A percentile compares a stretch with the other conserved stretches of the same genome.
These are phyloP conservation scores for Craterostigma plantagineum DNA, from an alignment of 257 asterid genomes.

Conservation along the genomic window DNA sequence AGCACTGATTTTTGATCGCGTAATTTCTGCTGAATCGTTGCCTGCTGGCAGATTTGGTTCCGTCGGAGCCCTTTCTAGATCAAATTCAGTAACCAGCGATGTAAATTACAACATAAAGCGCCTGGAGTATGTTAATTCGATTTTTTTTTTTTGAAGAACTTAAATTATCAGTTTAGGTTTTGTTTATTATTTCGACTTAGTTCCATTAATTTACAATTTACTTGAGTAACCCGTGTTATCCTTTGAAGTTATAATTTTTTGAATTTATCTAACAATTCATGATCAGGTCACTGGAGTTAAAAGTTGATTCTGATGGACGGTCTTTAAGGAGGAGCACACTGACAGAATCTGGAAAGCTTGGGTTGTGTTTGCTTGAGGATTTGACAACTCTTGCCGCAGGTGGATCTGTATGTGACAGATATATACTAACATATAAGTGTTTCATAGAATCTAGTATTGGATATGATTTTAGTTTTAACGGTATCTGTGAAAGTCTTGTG, in stretches of 20 bases:
- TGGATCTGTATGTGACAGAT: constrained; percentile 97
- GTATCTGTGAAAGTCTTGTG: not conserved
- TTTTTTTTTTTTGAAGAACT: not conserved
- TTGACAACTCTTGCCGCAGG: constrained; percentile 99
- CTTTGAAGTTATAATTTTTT: constrained; percentile 9
- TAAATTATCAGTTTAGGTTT: not conserved
- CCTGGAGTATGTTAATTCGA: constrained; percentile 61
- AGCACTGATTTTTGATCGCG: constrained; percentile 88
- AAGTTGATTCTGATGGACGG: constrained; percentile 46
- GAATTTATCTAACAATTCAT: constrained; percentile 12
- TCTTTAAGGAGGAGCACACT: constrained; percentile 43
- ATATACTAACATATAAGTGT: constrained; percentile 16
- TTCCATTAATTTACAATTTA: not conserved
- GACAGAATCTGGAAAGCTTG: constrained; percentile 70
- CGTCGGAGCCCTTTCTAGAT: constrained; percentile 66
- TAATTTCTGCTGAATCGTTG: constrained; percentile 65
- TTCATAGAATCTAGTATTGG: constrained; percentile 5
- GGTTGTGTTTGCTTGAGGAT: constrained; percentile 92
- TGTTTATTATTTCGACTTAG: not conserved
- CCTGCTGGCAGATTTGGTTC: constrained; percentile 76
- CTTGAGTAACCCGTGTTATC: constrained; percentile 4
- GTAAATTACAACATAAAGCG: constrained; percentile 77
- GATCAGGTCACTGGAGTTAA: constrained; percentile 66
- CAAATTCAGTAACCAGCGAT: constrained; percentile 83
- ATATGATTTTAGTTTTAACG: not conserved